Percentiles rank a stretch among this genome's conserved stretches.
phyloP scores from a whole-genome alignment of 306 rosid genomes.

The Cyclanthera cordifolia region DNA sequence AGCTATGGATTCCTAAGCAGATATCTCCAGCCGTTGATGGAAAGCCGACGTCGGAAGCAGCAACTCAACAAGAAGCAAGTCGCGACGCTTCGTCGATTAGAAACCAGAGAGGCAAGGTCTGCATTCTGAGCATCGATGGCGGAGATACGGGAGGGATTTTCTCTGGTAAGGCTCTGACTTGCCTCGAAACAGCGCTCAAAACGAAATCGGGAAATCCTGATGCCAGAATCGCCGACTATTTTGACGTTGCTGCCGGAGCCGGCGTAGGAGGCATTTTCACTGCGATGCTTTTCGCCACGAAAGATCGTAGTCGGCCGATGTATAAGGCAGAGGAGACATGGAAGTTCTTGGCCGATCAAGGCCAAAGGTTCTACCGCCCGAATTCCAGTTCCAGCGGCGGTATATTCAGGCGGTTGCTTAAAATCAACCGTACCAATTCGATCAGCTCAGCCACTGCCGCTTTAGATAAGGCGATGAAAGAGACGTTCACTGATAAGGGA shows the following conservation, averaged over 20 bases:
- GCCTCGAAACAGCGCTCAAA: constrained; percentile 66
- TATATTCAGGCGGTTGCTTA: constrained; percentile 28
- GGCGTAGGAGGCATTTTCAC: constrained; percentile 88
- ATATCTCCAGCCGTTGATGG: constrained; percentile 33
- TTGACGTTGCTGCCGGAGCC: constrained; percentile 82
- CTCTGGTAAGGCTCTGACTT: constrained; percentile 81
- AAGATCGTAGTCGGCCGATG: constrained; percentile 54
- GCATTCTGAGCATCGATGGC: constrained; percentile 86
- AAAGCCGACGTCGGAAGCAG: constrained; percentile 20
- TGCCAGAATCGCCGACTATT: constrained; percentile 83
- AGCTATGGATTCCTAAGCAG: constrained; percentile 87
- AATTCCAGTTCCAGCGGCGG: constrained; percentile 22
- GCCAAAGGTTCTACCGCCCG: constrained; percentile 44
- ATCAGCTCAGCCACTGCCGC: constrained; percentile 31
- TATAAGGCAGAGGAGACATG: constrained; percentile 74
- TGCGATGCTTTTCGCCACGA: constrained; percentile 72
- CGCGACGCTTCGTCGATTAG: constrained; percentile 45
- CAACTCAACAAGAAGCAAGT: constrained; percentile 14
- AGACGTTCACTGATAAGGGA: constrained; percentile 45
- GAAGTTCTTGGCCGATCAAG: constrained; percentile 61
- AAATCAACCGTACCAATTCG: constrained; percentile 24
- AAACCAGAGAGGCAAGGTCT: constrained; percentile 91
- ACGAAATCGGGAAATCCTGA: constrained; percentile 73
- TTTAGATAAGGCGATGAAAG: constrained; percentile 60
- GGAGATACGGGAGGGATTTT: constrained; percentile 92